Evolutionary conservation across 140 eudicot genomes (phyloP), one percentile per base, ranked within the genome.

Genomic region (Ambrosia hybrid): DNA sequence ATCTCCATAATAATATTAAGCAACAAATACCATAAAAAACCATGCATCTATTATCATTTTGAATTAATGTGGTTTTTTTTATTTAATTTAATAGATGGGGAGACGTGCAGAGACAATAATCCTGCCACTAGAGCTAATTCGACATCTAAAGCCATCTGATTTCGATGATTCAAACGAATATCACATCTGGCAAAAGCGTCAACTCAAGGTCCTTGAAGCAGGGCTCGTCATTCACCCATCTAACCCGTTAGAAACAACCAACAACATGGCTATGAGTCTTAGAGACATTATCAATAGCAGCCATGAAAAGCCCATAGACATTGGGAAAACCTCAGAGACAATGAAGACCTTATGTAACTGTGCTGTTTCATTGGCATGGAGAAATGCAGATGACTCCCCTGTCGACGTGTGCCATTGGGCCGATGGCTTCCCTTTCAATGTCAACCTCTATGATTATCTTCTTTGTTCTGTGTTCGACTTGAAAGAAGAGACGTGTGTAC

Each of bases 41-140:
- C 34, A 30, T 43, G 48, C 48, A 43, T 9, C 10, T 43, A 9
- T 43, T 43, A 43, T 43, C 5, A 6, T 1, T 41, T 5, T 41
- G 6, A 43, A 43, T 43, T 43, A 43, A 43, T 43, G 48, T 43
- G 2, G 48, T 1, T 43, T 41, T 5, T 41, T 43, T 43, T 9
- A 6, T 43, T 43, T 7, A 9, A 8, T 43, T 43, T n/a, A 10
- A 3, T 76, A 92, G 96, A 87, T 77, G 89, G 96, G 96, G n/a
- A 85, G 96, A 75, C 84, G 95, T 7, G 95, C 93, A 33, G 98
- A 92, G 84, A 92, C 98, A 0, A 89, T 89, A 30, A 92, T 92
- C 69, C 93, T 92, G 3, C 98, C 98, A 2, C 70, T 92, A 13
- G 98, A 92, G 83, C 88, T 92, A 2, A 82, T 92, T 34, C 96